Evolutionary conservation across 2,329 filamentous ascomycete genomes (phyloP).

Genomic region (Aspergillus quadrilineatus): DNA sequence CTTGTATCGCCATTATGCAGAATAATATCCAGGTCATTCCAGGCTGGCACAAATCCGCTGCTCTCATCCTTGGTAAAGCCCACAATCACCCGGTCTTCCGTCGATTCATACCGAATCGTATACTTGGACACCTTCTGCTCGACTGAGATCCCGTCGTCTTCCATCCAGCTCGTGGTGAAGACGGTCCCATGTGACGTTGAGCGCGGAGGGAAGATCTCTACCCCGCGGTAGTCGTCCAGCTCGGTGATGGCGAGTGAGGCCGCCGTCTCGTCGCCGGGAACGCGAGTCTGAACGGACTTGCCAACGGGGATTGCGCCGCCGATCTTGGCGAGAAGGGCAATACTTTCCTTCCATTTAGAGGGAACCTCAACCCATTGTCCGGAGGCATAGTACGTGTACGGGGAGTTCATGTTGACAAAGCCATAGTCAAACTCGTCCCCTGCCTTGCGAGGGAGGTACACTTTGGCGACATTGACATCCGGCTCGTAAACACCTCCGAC

Average conservation of each 20-base stretch:
- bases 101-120: constrained; percentile 46
- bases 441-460: constrained; percentile 61
- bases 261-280: constrained; percentile 51
- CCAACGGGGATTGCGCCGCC: constrained; percentile 57
- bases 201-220: constrained; percentile 58
- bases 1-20: constrained; percentile 53
- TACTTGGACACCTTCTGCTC: constrained; percentile 44
- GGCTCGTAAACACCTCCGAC: constrained; percentile 67
- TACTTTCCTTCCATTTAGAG: constrained; percentile 54
- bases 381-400: constrained; percentile 57
- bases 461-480: constrained; percentile 51
- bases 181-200: constrained; percentile 40
- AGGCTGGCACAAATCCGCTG: constrained; percentile 49
- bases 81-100: constrained; percentile 46
- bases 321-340: constrained; percentile 56
- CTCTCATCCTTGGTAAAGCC: constrained; percentile 41
- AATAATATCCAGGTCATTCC: constrained; percentile 52
- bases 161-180: constrained; percentile 51
- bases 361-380: constrained; percentile 55
- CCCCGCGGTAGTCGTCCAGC: constrained; percentile 55
- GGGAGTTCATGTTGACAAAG: constrained; percentile 62
- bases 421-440: constrained; percentile 51
- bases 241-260: constrained; percentile 42
- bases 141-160: constrained; percentile 58
- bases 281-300: constrained; percentile 51